These are phyloP conservation scores for Allantophomopsis cytisporea DNA, from an alignment of 2,329 filamentous ascomycete genomes.

Conservation along the genomic window DNA sequence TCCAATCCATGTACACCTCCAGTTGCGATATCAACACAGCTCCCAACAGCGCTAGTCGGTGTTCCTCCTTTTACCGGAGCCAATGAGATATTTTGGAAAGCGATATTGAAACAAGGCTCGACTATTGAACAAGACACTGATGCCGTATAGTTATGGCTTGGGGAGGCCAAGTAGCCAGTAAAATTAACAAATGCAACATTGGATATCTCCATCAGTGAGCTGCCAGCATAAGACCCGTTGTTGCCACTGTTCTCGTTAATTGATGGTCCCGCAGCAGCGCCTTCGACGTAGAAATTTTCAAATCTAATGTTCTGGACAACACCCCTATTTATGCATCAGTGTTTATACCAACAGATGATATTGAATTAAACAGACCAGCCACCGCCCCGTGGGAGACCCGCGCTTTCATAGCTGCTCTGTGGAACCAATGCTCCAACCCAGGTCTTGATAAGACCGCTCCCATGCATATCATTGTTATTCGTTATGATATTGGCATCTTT, in stretches of 20 bases:
- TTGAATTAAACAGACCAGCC: slow-evolving; percentile 24
- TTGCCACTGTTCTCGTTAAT: slow-evolving; percentile 35
- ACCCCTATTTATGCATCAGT: slow-evolving; percentile 17
- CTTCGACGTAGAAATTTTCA: slow-evolving; percentile 33
- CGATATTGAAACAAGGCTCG: slow-evolving; percentile 36
- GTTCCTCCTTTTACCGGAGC: slow-evolving; percentile 6
- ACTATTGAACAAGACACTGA: slow-evolving; percentile 30
- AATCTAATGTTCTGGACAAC: slow-evolving; percentile 33
- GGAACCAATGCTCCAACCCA: slow-evolving; percentile 34
- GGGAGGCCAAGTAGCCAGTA: slow-evolving; percentile 28
- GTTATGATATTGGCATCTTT: slow-evolving; percentile 29
- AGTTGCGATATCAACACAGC: slow-evolving; percentile 14
- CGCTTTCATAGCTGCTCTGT: slow-evolving; percentile 33
- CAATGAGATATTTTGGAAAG: slow-evolving; percentile 25
- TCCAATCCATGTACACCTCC: slow-evolving; percentile 16
- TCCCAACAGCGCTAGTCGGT: slow-evolving; percentile 12
- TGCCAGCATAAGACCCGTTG: slow-evolving; percentile 32
- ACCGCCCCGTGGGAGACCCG: slow-evolving; percentile 30
- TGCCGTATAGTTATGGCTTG: slow-evolving; percentile 18
- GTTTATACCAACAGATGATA: not conserved
- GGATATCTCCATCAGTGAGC: slow-evolving; percentile 33
- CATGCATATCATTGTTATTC: slow-evolving; percentile 31
- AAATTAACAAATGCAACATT: slow-evolving; percentile 37
- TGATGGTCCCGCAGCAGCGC: slow-evolving; percentile 25
- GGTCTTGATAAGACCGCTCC: slow-evolving; percentile 39